Evolutionary conservation across 371 early-diverging fungal genomes (phyloP).

Genomic region (Nosema muscidifuracis): DNA sequence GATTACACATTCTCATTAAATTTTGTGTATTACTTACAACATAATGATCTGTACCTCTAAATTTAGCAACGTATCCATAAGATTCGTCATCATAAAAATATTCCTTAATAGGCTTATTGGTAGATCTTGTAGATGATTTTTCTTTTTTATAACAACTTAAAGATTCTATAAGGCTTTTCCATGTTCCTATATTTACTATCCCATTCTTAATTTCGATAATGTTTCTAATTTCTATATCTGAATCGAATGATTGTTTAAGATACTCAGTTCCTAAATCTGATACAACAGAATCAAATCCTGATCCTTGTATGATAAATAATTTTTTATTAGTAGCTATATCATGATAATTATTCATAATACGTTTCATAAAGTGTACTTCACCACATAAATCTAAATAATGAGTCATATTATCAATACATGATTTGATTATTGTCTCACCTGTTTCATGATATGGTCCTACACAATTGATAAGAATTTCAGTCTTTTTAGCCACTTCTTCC

Average conservation of each 20-base stretch:
- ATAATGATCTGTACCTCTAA: conserved; percentile 59
- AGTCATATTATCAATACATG: conserved; percentile 71
- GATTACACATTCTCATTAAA: conserved; percentile 13
- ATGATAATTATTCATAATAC: conserved; percentile 68
- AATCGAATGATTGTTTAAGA: conserved; percentile 54
- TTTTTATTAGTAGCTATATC: conserved; percentile 67
- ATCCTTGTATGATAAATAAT: conserved; percentile 70
- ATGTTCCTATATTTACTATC: conserved; percentile 57
- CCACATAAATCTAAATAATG: conserved; percentile 85
- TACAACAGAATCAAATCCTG: conserved; percentile 82
- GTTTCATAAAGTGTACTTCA: conserved; percentile 69
- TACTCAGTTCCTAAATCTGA: conserved; percentile 67
- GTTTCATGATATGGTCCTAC: conserved; percentile 73
- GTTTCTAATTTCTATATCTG: conserved; percentile 18
- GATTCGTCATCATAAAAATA: conserved; percentile 31
- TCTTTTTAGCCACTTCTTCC: conserved; percentile 65
- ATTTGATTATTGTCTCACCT: conserved; percentile 72
- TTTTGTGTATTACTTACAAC: conserved; percentile 55
- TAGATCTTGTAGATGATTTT: background rate
- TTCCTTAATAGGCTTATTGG: conserved; percentile 6
- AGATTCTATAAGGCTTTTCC: conserved; percentile 60
- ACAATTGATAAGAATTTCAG: conserved; percentile 72
- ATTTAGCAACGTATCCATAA: conserved; percentile 50
- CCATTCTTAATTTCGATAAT: conserved; percentile 61
- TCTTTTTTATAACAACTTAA: conserved; percentile 1